Evolutionary conservation across 2,329 filamentous ascomycete species (phyloP), one percentile per base, ranked within the genome.

Genomic region (Aspergillus fijiensis): DNA sequence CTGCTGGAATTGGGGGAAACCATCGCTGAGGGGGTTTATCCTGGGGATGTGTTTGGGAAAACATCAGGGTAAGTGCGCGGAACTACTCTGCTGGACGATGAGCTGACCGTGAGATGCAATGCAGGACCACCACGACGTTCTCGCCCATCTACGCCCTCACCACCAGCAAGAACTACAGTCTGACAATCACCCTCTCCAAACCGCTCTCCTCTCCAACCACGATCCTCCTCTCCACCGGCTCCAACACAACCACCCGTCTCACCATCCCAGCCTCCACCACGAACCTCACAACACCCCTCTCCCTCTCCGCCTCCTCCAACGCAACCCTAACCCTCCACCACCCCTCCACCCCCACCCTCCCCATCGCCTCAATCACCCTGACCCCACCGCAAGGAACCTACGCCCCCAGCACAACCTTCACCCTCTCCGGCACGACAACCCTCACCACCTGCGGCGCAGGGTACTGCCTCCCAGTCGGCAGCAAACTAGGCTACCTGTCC

Each of bases 381-480:
- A 56, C 60, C 0, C 54, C 65, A 5, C 66, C 70, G 0, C 65
- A 64, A 0, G 65, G 70, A 9, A 70, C 60, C 7, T 83, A 83
- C 64, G 79, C 83, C 64, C 66, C 78, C 1, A 76, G 70, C 5
- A 68, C 69, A 0, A 62, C 72, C 9, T 80, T 80, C 1, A 69
- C 68, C 4, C 67, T 79, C 4, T 62, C 69, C 0, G 79, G 80
- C 0, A 69, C 68, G 0, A 75, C 80, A 0, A 60, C 63, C 0
- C 62, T 77, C 1, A 65, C 71, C 2, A 56, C 72, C 14, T 84
- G 81, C 49, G 69, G 66, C 1, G 59, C 64, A 0, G 71, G 68
- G 0, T 73, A 76, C n/a, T 84, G 81, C 58, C 63, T 74, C 0
- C 82, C 82, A 0, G 68, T 75, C 1, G 74, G 78, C 12, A 73